phyloP scores from a whole-genome alignment of 83 land plant species.

The Diphasiastrum complanatum region DNA sequence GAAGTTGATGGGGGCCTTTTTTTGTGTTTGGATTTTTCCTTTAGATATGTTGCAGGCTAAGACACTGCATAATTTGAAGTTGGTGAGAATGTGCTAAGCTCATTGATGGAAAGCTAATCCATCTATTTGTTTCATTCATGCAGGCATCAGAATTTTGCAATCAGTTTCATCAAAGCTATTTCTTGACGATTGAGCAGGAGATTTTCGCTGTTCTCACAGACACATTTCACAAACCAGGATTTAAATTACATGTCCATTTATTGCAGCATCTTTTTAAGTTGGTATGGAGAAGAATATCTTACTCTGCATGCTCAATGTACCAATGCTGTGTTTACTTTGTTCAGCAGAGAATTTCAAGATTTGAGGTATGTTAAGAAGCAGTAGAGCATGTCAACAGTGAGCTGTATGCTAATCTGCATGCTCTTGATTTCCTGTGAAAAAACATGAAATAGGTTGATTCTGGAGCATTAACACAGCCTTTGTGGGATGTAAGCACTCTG shows the following conservation, averaged over 20 bases:
- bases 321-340: not conserved
- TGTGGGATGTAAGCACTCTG: conserved; percentile 78
- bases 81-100: too few species aligned
- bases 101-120: not conserved
- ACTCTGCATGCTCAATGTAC: not conserved
- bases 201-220: conserved; percentile 97
- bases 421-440: not conserved
- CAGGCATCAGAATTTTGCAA: conserved; percentile 95
- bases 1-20: too few species aligned
- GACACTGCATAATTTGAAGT: too few species aligned
- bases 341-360: not conserved
- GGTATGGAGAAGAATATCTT: conserved; percentile 33
- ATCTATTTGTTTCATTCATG: not conserved
- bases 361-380: not conserved
- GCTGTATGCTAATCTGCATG: not conserved
- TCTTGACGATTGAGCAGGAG: conserved; percentile 85
- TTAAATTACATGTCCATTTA: conserved; percentile 84
- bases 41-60: too few species aligned
- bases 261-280: conserved; percentile 88
- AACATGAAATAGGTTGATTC: conserved; percentile 62
- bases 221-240: conserved; percentile 98
- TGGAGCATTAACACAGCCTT: conserved; percentile 79
- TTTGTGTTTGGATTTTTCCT: too few species aligned
- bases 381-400: conserved; percentile 11
- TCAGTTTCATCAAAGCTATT: conserved; percentile 85